Evolutionary conservation across 2,329 filamentous ascomycete genomes (phyloP), one percentile per base, ranked within the genome.

Genomic region (Ploettnerulaceae sp.): DNA sequence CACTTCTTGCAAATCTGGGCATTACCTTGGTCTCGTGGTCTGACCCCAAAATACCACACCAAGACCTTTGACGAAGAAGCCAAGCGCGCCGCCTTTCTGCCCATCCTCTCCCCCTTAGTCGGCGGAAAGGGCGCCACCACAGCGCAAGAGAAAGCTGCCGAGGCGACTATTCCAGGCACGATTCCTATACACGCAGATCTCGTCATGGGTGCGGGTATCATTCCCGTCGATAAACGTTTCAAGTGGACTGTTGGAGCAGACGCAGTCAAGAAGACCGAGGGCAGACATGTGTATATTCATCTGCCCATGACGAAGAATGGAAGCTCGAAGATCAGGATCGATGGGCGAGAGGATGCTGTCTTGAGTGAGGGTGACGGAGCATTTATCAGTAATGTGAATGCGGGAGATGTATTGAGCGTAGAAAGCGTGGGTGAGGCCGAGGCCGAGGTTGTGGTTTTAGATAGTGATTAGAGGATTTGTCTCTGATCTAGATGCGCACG

Each of bases 1-100:
- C 88, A 94, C 63, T 94, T 94, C 62, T 69, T 95, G 25, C 89
- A 95, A 67, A 94, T 95, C 58, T 95, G 88, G 89, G 87, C 83
- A 1, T 71, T 87, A 39, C 88, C 88, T 0, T 90, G 88, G 77
- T 81, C 81, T 64, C 69, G 74, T 17, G 83, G 86, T 0, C 72
- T 95, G 37, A 73, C 74, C 36, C 89, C 89, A 1, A 74, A 77
- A 29, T 95, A 95, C 63, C 84, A 89, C 65, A 93, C 86, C 4
- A 74, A 73, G 50, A 76, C 78, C 52, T 94, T 89, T 57, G 67
- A 71, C 39, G 88, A 94, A 37, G 84, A 81, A 48, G 74, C 76
- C 51, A 94, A 94, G 74, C 72, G 75, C 48, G 74, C 81, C 59
- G 77, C 67, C 12, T 84, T 94, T 55, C 77, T 91, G 17, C 74